Base-by-base conservation (phyloP, 2,329 filamentous ascomycete species). In the Didymella lethalis region DNA sequence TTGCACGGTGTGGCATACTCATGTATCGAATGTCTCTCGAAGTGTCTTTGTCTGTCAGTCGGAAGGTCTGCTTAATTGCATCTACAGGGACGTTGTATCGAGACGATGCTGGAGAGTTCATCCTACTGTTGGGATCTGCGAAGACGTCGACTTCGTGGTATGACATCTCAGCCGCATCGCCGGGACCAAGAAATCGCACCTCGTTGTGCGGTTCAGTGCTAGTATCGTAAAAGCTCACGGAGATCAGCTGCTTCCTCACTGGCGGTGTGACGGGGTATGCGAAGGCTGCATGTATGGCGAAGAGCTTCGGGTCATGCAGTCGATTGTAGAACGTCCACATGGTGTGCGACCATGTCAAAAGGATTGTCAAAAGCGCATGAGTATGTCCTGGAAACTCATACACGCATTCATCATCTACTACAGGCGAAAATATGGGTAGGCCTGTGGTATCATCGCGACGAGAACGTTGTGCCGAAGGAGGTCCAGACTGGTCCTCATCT, bases 91-190 rank as follows among this genome's bases (percentile, higher is more conserved):
- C 16, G 26, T 18, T n/a, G 0, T 25, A 14, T n/a, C 46, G 48
- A 8, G 25, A 26, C 16, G 44, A 23, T 11, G 38, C 20, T 36
- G 54, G 36, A 14, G 14, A n/a, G 2, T 1, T 10, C 8, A 12
- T 23, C 2, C 7, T 26, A 8, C 32, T 25, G 8, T 43, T 46
- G 8, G 41, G 28, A 18, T 41, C 26, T 25, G 5, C 28, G 47
- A 72, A 71, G 2, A 63, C 59, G 36, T 73, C 68, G 34, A 73
- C 67, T 52, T 70, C 68, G 32, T 57, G 59, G 43, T 70, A 72
- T 5, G 40, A 58, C 3, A 69, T 47, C 16, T 58, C 49, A 3
- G 47, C 61, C 0, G 48, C 62, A 38, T 72, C 64, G 1, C 59
- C 62, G 1, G 62, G 65, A 2, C 67, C 68, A 14, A 73, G 45